These are phyloP conservation scores for Penicillium canariense DNA, from an alignment of 495 filamentous ascomycete species.

Conservation along the genomic window DNA sequence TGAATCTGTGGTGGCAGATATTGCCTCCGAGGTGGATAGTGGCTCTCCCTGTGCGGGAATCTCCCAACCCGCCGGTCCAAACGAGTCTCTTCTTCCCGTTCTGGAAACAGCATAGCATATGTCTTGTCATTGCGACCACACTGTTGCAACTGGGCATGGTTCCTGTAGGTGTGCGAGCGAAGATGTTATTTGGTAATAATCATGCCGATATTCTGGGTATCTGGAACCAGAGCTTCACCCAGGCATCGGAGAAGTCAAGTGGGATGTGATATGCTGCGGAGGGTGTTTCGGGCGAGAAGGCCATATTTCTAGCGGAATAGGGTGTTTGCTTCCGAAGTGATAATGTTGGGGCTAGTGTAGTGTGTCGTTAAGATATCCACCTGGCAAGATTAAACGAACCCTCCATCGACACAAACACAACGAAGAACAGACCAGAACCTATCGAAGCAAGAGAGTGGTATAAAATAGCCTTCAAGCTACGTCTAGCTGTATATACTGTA, in stretches of 20 bases:
- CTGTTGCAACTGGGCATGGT: slow-evolving; percentile 2
- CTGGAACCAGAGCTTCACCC: slow-evolving; percentile 31
- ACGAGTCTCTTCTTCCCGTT: neutral
- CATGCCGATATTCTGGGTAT: slow-evolving; percentile 20
- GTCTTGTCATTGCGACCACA: neutral
- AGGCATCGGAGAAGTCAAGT: slow-evolving; percentile 39
- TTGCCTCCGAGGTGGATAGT: neutral
- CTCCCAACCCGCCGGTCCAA: neutral
- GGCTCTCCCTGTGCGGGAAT: neutral
- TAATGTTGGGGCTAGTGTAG: neutral
- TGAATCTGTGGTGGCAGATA: neutral
- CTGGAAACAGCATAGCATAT: neutral
- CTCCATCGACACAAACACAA: too few relatives aligned
- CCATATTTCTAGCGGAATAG: slow-evolving; percentile 34
- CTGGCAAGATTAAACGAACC: too few relatives aligned
- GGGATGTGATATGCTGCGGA: slow-evolving; percentile 35
- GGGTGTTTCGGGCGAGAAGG: slow-evolving; percentile 46
- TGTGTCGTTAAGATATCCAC: neutral
- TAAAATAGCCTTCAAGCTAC: neutral
- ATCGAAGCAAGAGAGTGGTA: slow-evolving; percentile 3
- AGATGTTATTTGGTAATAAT: slow-evolving; percentile 24
- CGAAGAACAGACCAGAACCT: neutral
- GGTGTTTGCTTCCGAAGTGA: neutral
- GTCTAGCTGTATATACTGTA: neutral
- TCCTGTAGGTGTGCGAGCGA: slow-evolving; percentile 8